A percentile compares a stretch with the other conserved stretches of the same genome.
Evolutionary conservation across 495 filamentous ascomycete genomes (phyloP).

Genomic region (Cladorrhinum samala): DNA sequence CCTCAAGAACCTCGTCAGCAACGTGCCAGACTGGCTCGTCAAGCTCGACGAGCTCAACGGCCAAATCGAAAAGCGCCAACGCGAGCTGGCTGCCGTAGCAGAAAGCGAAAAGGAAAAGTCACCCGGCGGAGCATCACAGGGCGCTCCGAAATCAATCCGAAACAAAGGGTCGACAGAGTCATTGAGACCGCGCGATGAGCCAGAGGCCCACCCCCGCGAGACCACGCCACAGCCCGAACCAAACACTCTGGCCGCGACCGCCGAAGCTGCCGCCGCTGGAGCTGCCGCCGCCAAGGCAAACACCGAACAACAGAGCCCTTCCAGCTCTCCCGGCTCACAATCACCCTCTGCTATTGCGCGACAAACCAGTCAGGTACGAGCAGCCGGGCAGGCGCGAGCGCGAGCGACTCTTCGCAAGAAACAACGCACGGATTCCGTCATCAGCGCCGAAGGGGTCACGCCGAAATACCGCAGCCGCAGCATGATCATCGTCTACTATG

Average conservation of each 20-base stretch:
- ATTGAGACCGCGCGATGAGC: conserved; percentile 47
- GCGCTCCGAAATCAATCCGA: conserved; percentile 39
- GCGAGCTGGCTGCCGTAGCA: conserved; percentile 53
- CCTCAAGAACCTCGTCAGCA: conserved; percentile 55
- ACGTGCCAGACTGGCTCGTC: conserved; percentile 61
- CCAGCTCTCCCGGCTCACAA: conserved; percentile 25
- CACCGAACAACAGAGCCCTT: conserved; percentile 12
- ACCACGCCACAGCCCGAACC: conserved; percentile 15
- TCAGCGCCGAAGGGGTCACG: conserved; percentile 43
- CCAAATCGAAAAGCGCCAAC: conserved; percentile 63
- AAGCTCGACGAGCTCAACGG: conserved; percentile 62
- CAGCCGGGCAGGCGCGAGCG: conserved; percentile 36
- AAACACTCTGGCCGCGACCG: conserved; percentile 1
- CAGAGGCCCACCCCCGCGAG: conserved; percentile 29
- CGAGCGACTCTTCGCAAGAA: conserved; percentile 45
- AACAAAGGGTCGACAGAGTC: conserved; percentile 61
- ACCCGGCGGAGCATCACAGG: conserved; percentile 14
- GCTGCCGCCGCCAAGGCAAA: conserved; percentile 10
- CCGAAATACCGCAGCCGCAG: conserved; percentile 62
- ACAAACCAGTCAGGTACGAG: conserved; percentile 37
- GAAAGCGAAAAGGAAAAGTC: conserved; percentile 24
- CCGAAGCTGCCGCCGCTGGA: conserved; percentile 9
- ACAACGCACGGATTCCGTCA: conserved; percentile 54
- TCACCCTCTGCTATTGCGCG: conserved; percentile 43
- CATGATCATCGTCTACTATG: conserved; percentile 85